Base-by-base conservation (phyloP, 2,329 filamentous ascomycete genomes). In the Aspergillus melleus region DNA sequence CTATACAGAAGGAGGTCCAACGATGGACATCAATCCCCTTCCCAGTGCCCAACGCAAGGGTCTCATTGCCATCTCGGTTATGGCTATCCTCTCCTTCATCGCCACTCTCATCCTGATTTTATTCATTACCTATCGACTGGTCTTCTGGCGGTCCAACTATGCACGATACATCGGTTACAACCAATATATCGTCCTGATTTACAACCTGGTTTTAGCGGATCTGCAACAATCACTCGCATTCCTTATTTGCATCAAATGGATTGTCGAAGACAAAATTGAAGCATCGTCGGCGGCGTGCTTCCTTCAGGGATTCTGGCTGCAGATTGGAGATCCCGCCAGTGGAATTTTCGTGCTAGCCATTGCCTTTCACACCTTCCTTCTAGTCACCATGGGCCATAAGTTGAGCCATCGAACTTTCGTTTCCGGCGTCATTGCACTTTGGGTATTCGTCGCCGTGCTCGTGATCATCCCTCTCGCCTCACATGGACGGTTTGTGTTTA, bases 271-370 rank as follows among this genome's bases (percentile, higher is more conserved):
- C 57, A 77, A 76, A 52, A 82, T 85, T 49, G 54, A 76, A 24
- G 76, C 77, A 1, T 76, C 76, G 0, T 79, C 79, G 0, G 70
- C 70, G 5, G 75, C 76, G 3, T 85, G 83, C 65, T 81, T 81
- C 58, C 69, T 80, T 1, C 82, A 85, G 62, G 83, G 77, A 2
- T 78, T 82, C 69, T 80, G 83, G 63, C 69, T 84, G 4, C 81
- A 84, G 56, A 75, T 83, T 50, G 83, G 82, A 26, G 82, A 84
- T 61, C 77, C 83, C 6, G 74, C 79, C 5, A 80, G 80, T 64
- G 81, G 81, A n/a, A 74, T 84, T 55, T 83, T 84, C 64, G 79
- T 84, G 53, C 71, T 84, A 5, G 79, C 81, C 10, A 84, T 84
- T 65, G 82, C 82, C 11, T 68, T 83, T n/a, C 82, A 84, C 61